These are phyloP conservation scores for Logfia minima DNA, from an alignment of 129 eudicot species.

Conservation along the genomic window DNA sequence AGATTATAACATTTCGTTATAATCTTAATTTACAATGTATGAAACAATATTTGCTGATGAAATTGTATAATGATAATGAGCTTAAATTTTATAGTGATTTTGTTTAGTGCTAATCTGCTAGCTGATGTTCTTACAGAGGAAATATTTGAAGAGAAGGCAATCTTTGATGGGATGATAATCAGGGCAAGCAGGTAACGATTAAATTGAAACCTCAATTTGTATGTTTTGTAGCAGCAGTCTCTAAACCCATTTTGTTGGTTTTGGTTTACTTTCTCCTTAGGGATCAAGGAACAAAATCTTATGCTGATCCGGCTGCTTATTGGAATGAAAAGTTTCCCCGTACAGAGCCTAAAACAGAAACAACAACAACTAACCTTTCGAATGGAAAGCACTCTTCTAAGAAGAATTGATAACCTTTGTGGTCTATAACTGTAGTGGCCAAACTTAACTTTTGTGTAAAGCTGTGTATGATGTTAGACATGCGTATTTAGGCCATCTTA, in stretches of 20 bases:
- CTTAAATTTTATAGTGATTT: not conserved
- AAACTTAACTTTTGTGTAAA: not conserved
- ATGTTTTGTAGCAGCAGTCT: not conserved
- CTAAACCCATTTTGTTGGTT: not conserved
- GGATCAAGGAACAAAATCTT: constrained; percentile 45
- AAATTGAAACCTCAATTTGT: not conserved
- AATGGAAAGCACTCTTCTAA: constrained; percentile 47
- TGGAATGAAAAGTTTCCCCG: constrained; percentile 32
- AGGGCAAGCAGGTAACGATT: constrained; percentile 44
- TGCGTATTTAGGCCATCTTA: constrained; percentile 13
- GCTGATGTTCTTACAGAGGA: constrained; percentile 27
- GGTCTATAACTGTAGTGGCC: constrained; percentile 13
- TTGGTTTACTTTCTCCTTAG: constrained; percentile 25
- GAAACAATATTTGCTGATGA: not conserved
- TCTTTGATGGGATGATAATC: constrained; percentile 38
- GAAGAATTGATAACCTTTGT: constrained; percentile 27
- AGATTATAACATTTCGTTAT: not conserved
- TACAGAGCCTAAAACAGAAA: constrained; percentile 27
- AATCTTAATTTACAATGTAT: not conserved
- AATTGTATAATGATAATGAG: not conserved
- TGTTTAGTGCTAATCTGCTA: constrained; percentile 1
- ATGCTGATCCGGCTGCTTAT: constrained; percentile 50
- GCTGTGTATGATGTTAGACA: constrained; percentile 2
- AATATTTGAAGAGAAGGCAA: constrained; percentile 45
- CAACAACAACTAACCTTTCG: constrained; percentile 37